These are phyloP conservation scores for Canariomyces notabilis DNA, from an alignment of 2,329 filamentous ascomycete genomes.

Conservation along the genomic window DNA sequence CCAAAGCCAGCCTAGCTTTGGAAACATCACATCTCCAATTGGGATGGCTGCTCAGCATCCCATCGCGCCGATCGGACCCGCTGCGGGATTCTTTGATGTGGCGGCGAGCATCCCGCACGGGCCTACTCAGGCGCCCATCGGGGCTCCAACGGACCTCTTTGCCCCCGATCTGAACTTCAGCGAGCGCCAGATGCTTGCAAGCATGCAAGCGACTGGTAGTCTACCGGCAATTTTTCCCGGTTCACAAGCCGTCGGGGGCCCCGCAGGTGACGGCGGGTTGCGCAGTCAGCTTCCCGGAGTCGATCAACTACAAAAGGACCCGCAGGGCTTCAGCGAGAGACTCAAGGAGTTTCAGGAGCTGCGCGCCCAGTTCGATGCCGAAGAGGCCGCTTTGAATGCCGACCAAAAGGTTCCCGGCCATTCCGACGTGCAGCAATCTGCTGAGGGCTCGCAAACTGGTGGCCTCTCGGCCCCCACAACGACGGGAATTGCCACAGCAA, in stretches of 20 bases:
- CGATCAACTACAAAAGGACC: constrained; percentile 48
- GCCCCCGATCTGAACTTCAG: constrained; percentile 61
- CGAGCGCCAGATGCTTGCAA: constrained; percentile 51
- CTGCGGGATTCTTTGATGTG: constrained; percentile 66
- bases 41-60: constrained; percentile 50
- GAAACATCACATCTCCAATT: constrained; percentile 85
- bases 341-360: constrained; percentile 79
- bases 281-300: constrained; percentile 46
- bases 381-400: constrained; percentile 29
- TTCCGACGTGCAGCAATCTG: constrained; percentile 18
- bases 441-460: constrained; percentile 6
- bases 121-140: constrained; percentile 38
- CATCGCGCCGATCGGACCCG: constrained; percentile 54
- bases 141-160: constrained; percentile 47
- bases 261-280: constrained; percentile 33
- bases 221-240: constrained; percentile 30
- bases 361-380: constrained; percentile 64
- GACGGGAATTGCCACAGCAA: constrained; percentile 12
- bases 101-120: constrained; percentile 39
- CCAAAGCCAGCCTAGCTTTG: constrained; percentile 94
- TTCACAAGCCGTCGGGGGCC: constrained; percentile 36
- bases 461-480: constrained; percentile 5
- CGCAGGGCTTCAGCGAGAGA: constrained; percentile 61
- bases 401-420: constrained; percentile 12
- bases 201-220: constrained; percentile 32